These are phyloP conservation scores for Pleurotus tuber-regium DNA, from an alignment of 768 basidiomycete genomes.

Conservation along the genomic window DNA sequence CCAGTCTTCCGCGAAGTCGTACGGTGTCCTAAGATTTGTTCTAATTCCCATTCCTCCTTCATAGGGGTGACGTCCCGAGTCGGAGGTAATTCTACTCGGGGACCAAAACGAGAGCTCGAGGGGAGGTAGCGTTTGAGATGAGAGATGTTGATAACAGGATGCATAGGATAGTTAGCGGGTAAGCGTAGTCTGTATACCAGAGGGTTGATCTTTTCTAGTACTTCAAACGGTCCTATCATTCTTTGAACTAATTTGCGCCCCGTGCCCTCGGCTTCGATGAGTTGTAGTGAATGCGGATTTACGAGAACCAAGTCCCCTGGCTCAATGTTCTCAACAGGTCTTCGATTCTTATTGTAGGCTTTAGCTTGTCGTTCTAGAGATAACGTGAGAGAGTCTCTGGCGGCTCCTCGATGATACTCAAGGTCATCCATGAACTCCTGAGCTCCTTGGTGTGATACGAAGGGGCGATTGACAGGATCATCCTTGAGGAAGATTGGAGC, in stretches of 20 bases:
- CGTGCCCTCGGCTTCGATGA: constrained; percentile 19
- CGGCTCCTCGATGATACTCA: no score
- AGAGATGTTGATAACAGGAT: background rate
- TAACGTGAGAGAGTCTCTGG: constrained; percentile 14
- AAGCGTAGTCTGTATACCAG: constrained; percentile 17
- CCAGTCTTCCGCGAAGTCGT: no score
- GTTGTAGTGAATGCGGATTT: no score
- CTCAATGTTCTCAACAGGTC: no score
- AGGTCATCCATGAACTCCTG: constrained; percentile 9
- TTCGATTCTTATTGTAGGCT: constrained; percentile 19
- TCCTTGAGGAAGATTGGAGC: constrained; percentile 1
- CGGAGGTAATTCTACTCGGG: background rate
- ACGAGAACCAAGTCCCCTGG: constrained; percentile 20
- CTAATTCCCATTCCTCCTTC: background rate
- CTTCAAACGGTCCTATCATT: constrained; percentile 22
- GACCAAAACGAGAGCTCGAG: no score
- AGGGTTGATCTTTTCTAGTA: constrained; percentile 20
- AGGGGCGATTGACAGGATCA: constrained; percentile 9
- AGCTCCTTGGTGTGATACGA: constrained; percentile 11
- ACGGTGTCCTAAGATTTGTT: background rate
- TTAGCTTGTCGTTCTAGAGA: constrained; percentile 21
- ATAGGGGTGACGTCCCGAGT: background rate
- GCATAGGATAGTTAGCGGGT: background rate
- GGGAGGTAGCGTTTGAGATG: no score
- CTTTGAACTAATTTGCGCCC: constrained; percentile 22